Evolutionary conservation across 768 basidiomycete species (phyloP).

Genomic region (Calvatia gigantea): DNA sequence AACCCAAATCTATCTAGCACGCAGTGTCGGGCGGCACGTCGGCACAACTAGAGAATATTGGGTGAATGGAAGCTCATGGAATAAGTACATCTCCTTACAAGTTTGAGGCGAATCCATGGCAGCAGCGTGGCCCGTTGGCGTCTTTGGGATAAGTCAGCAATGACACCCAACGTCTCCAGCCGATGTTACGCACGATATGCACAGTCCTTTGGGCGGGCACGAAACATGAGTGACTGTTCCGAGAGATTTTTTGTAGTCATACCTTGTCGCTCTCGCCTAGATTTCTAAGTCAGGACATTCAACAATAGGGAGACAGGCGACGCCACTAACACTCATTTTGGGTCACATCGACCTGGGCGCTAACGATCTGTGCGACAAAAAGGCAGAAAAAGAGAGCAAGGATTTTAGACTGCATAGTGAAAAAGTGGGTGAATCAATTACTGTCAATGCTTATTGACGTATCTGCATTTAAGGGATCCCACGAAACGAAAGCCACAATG

Average conservation of each 20-base stretch:
- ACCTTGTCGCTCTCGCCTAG: constrained; percentile 1
- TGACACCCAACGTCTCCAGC: background rate
- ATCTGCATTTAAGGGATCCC: background rate
- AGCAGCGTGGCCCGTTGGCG: constrained; percentile 1
- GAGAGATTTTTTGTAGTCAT: background rate
- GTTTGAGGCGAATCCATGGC: constrained; percentile 6
- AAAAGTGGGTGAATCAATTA: background rate
- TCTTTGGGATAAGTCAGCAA: background rate
- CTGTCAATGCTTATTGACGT: background rate
- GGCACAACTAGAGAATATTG: background rate
- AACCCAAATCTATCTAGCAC: background rate
- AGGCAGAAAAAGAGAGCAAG: background rate
- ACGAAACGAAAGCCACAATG: background rate
- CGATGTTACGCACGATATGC: background rate
- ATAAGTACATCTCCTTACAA: background rate
- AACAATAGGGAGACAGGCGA: too few species aligned
- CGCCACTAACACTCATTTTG: background rate
- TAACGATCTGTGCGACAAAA: background rate
- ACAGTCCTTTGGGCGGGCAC: background rate
- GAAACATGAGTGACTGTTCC: background rate
- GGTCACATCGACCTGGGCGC: background rate
- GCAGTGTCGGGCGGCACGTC: background rate
- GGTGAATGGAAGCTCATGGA: background rate
- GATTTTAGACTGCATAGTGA: background rate
- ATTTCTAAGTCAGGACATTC: too few species aligned